Base-by-base conservation (phyloP, 1,284 basidiomycete species). In the Trichosporon faecale region DNA sequence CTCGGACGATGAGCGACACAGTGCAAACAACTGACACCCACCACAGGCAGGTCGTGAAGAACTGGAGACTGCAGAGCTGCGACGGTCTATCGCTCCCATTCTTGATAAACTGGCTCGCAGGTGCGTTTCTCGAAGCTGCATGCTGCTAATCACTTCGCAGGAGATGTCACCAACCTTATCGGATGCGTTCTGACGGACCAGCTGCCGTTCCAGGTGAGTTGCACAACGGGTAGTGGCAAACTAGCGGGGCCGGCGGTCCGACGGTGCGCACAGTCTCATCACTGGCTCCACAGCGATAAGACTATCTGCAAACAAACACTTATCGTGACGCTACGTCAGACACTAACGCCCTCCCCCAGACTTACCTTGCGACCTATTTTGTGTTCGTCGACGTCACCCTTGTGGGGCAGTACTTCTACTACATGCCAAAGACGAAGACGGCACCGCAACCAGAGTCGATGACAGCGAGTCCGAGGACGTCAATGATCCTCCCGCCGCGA, bases 51-150 rank as follows among this genome's bases (percentile, higher is more conserved):
- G 88, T 96, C 8, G 70, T 94, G 49, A 91, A 93, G 85, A 96
- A 95, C 84, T 85, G 87, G 66, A 86, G 85, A 71, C 85, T 87
- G 29, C 87, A 89, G 78, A 93, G 91, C 44, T 92, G 91, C 79
- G 92, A 93, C 76, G 91, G 94, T 55, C 89, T 97, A 68, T 91
- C 94, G 8, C 85, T 95, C 29, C 93, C 94, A 0, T 97, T 97
- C 80, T 87, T 97, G 69, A 86, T 89, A 74, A 96, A 93, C 76
- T 97, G 94, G 94, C 85, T 95, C 68, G 86, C 91, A 35, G 94
- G 93, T 93, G 76, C 76, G 88, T 77, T 18, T 23, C 14, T 11
- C 18, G 4, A 12, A 27, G n/a, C 29, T 21, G 29, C 2, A 18
- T 6, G 40, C 29, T 16, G n/a, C 65, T 66, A 40, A 68, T 40